Percentiles rank a stretch among this genome's conserved stretches.
Evolutionary conservation across 768 basidiomycete species (phyloP).

Genomic region (Collybiopsis luxurians): DNA sequence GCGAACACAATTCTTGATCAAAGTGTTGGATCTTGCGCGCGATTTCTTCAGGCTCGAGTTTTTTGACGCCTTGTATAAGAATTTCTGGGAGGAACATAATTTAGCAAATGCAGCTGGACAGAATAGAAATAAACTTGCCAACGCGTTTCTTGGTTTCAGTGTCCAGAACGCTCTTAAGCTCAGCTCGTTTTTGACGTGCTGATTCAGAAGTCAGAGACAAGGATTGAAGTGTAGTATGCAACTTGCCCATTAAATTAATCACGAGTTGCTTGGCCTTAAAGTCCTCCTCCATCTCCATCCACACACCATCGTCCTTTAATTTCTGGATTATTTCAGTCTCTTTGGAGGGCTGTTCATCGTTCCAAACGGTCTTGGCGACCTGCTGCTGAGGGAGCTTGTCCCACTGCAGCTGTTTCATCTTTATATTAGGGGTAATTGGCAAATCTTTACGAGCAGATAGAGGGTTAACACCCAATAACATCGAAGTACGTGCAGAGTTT

Average conservation of each 20-base stretch:
- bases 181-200: conserved; percentile 85
- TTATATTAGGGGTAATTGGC: conserved; percentile 76
- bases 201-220: conserved; percentile 13
- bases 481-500: conserved; percentile 56
- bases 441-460: conserved; percentile 79
- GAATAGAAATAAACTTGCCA: conserved; percentile 50
- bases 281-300: conserved; percentile 96
- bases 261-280: conserved; percentile 97
- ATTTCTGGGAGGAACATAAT: conserved; percentile 59
- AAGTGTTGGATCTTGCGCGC: conserved; percentile 82
- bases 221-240: conserved; percentile 11
- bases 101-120: background rate
- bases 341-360: conserved; percentile 59
- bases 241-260: conserved; percentile 78
- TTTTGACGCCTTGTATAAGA: conserved; percentile 84
- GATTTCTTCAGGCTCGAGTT: conserved; percentile 83
- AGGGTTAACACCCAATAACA: conserved; percentile 56
- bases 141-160: conserved; percentile 91
- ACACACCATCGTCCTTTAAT: conserved; percentile 82
- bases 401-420: conserved; percentile 99
- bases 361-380: conserved; percentile 85
- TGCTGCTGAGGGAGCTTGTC: conserved; percentile 94
- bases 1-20: conserved; percentile 82
- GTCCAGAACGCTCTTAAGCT: conserved; percentile 89
- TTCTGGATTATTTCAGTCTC: conserved; percentile 82